Percentiles rank a stretch among this genome's conserved stretches.
These are phyloP conservation scores for Cucurbita maxima DNA, from an alignment of 306 rosid genomes.

Conservation along the genomic window DNA sequence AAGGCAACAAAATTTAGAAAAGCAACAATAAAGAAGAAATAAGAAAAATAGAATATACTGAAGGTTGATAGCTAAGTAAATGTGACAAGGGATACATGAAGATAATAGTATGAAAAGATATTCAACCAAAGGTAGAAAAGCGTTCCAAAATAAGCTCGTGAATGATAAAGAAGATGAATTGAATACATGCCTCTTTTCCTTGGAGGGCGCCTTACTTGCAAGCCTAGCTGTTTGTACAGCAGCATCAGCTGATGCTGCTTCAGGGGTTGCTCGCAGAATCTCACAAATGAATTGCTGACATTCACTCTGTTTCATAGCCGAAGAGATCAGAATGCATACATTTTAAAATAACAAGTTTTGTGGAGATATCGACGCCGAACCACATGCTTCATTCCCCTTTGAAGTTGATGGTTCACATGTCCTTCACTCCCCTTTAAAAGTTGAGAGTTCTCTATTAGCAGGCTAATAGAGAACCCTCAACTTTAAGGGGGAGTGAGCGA, in stretches of 20 bases:
- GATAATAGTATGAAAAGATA: background rate
- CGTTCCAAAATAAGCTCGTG: background rate
- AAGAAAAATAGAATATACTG: background rate
- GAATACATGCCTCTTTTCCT: constrained; percentile 63
- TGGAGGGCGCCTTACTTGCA: constrained; percentile 87
- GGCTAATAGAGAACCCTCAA: background rate
- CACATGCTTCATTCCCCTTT: background rate
- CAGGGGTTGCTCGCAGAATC: constrained; percentile 97
- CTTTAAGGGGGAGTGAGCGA: background rate
- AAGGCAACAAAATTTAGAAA: background rate
- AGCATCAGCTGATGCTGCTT: constrained; percentile 99
- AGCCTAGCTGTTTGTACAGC: constrained; percentile 98
- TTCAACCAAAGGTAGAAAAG: background rate
- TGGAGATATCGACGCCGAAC: background rate
- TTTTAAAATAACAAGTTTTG: constrained; percentile 4
- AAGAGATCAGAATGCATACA: constrained; percentile 7
- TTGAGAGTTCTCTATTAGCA: no score
- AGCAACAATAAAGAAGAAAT: background rate
- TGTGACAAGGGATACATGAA: background rate
- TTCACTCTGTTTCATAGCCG: constrained; percentile 52
- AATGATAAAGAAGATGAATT: background rate
- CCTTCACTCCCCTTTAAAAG: no score
- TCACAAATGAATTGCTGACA: constrained; percentile 99
- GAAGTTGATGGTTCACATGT: background rate
- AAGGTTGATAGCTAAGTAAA: background rate